phyloP scores from a whole-genome alignment of 2,329 filamentous ascomycete genomes.

The Mycosphaerella sp. region DNA sequence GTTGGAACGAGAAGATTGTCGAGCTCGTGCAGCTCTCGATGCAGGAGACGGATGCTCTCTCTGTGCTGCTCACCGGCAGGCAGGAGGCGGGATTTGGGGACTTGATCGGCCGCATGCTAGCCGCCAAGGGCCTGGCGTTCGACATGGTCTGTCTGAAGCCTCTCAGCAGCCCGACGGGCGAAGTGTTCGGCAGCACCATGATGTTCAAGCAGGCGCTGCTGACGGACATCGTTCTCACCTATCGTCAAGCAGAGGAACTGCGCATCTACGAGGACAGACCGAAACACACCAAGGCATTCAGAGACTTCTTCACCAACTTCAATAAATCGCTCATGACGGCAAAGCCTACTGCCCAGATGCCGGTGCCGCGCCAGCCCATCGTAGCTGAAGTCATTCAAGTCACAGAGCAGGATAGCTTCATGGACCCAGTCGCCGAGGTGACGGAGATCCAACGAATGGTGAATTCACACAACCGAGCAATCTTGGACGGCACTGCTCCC shows the following conservation, averaged over 20 bases:
- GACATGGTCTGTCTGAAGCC: conserved; percentile 88
- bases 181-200: conserved; percentile 78
- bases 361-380: conserved; percentile 56
- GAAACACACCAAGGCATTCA: conserved; percentile 70
- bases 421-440: conserved; percentile 73
- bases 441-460: conserved; percentile 84
- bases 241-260: conserved; percentile 74
- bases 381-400: conserved; percentile 80
- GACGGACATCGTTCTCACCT: conserved; percentile 74
- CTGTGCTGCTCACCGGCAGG: conserved; percentile 80
- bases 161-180: conserved; percentile 67
- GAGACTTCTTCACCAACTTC: conserved; percentile 73
- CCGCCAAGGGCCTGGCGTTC: conserved; percentile 72
- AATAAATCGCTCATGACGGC: conserved; percentile 54
- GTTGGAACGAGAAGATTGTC: conserved; percentile 91
- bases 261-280: conserved; percentile 59
- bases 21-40: conserved; percentile 73
- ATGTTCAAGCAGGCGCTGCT: conserved; percentile 86
- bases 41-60: conserved; percentile 76
- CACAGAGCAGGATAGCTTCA: conserved; percentile 62
- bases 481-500: conserved; percentile 44
- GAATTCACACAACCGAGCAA: conserved; percentile 69
- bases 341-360: conserved; percentile 16
- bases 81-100: conserved; percentile 70
- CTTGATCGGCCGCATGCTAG: conserved; percentile 72